phyloP scores from a whole-genome alignment of 2,329 filamentous ascomycete genomes.

The Alternaria arbusti region DNA sequence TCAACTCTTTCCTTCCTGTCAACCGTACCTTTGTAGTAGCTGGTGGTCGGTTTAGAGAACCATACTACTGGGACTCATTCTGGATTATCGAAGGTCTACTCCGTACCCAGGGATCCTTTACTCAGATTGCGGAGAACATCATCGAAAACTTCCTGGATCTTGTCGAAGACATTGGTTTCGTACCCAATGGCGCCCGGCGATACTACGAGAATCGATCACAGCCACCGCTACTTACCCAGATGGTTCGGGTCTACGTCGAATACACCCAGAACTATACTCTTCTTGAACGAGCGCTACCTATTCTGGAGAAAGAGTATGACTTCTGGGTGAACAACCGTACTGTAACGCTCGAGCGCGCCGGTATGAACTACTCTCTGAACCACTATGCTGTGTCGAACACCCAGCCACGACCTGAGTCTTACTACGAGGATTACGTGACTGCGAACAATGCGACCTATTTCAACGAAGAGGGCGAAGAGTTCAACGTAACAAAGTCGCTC shows the following conservation, averaged over 20 bases:
- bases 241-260: conserved; percentile 69
- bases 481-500: conserved; percentile 59
- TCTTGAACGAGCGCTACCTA: conserved; percentile 65
- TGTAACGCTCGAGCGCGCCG: conserved; percentile 57
- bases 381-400: conserved; percentile 69
- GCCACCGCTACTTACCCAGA: conserved; percentile 69
- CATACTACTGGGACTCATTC: conserved; percentile 75
- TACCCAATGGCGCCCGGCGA: conserved; percentile 70
- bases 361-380: conserved; percentile 62
- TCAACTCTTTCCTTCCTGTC: conserved; percentile 69
- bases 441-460: conserved; percentile 71
- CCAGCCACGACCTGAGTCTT: conserved; percentile 71
- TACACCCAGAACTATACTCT: conserved; percentile 69
- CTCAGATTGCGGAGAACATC: conserved; percentile 68
- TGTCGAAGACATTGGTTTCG: conserved; percentile 68
- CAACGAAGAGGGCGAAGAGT: conserved; percentile 63
- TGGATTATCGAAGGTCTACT: conserved; percentile 72
- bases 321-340: conserved; percentile 69
- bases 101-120: conserved; percentile 68
- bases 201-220: conserved; percentile 75
- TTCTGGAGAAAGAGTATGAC: conserved; percentile 68
- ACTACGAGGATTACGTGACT: conserved; percentile 68
- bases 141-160: conserved; percentile 75
- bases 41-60: conserved; percentile 72
- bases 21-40: conserved; percentile 74